A percentile compares a stretch with the other conserved stretches of the same genome.
These are phyloP conservation scores for Zygoascus biomembranicola DNA, from an alignment of 805 yeast genomes.

Conservation along the genomic window DNA sequence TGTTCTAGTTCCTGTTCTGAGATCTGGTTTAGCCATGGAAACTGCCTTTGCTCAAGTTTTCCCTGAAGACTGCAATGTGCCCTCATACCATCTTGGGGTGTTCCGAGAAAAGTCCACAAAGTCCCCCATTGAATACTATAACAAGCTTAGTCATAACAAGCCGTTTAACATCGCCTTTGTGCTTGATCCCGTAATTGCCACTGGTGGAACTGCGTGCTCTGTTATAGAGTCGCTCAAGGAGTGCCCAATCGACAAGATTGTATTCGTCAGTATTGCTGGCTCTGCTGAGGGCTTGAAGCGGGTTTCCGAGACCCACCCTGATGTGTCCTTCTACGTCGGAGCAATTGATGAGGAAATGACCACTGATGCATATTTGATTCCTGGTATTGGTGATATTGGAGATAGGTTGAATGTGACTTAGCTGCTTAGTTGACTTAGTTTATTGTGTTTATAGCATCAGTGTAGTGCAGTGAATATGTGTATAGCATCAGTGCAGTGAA, in stretches of 20 bases:
- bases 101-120: constrained; percentile 26
- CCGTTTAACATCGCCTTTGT: constrained; percentile 22
- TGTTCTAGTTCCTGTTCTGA: constrained; percentile 25
- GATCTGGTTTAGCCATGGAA: constrained; percentile 28
- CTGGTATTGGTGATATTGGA: constrained; percentile 28
- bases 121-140: constrained; percentile 28
- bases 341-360: constrained; percentile 20
- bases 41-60: constrained; percentile 17
- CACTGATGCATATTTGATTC: constrained; percentile 24
- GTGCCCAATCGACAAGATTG: constrained; percentile 26
- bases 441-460: no score
- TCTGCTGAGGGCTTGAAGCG: constrained; percentile 18
- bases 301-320: constrained; percentile 15
- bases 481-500: no score
- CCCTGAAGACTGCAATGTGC: constrained; percentile 23
- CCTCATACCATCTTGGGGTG: constrained; percentile 28
- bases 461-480: no score
- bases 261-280: constrained; percentile 22
- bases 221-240: constrained; percentile 26
- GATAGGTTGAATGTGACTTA: constrained; percentile 19
- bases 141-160: constrained; percentile 22
- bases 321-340: constrained; percentile 24
- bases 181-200: constrained; percentile 29
- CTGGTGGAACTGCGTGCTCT: constrained; percentile 30
- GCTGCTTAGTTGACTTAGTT: neutral